These are phyloP conservation scores for Diplotaxis tenuifolia DNA, from an alignment of 345 rosid species.

Conservation along the genomic window DNA sequence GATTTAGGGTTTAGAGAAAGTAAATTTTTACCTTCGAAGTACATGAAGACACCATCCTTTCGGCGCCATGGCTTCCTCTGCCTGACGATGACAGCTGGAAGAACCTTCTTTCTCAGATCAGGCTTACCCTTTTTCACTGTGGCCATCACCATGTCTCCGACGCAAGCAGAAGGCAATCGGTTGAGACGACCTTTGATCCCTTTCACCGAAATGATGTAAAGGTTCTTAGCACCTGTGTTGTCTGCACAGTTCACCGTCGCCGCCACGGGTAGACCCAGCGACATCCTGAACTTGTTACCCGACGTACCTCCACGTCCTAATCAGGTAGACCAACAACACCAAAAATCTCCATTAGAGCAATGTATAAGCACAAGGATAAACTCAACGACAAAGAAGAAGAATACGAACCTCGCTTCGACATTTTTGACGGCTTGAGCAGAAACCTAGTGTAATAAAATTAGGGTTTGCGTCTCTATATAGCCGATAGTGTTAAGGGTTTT, in stretches of 20 bases:
- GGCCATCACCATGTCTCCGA: constrained; percentile 98
- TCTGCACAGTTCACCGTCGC: constrained; percentile 98
- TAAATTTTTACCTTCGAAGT: constrained; percentile 70
- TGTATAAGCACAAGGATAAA: background rate
- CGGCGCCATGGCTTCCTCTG: constrained; percentile 98
- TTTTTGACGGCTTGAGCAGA: background rate
- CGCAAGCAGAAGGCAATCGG: constrained; percentile 87
- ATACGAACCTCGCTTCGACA: background rate
- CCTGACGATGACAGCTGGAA: constrained; percentile 92
- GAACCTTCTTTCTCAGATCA: constrained; percentile 87
- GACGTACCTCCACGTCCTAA: constrained; percentile 93
- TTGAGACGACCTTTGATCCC: constrained; percentile 94
- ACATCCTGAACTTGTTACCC: constrained; percentile 94
- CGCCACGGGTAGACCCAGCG: constrained; percentile 97
- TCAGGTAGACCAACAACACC: background rate
- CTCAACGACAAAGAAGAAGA: background rate
- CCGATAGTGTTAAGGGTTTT: background rate
- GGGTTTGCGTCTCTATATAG: background rate
- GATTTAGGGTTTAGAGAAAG: background rate
- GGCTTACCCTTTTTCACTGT: constrained; percentile 97
- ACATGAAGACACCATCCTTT: constrained; percentile 98
- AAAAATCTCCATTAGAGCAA: background rate
- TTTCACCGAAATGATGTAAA: constrained; percentile 89
- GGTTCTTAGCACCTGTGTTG: constrained; percentile 94
- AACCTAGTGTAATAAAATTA: background rate